These are phyloP conservation scores for Amphicarpaea edgeworthii DNA, from an alignment of 306 rosid species.

Conservation along the genomic window DNA sequence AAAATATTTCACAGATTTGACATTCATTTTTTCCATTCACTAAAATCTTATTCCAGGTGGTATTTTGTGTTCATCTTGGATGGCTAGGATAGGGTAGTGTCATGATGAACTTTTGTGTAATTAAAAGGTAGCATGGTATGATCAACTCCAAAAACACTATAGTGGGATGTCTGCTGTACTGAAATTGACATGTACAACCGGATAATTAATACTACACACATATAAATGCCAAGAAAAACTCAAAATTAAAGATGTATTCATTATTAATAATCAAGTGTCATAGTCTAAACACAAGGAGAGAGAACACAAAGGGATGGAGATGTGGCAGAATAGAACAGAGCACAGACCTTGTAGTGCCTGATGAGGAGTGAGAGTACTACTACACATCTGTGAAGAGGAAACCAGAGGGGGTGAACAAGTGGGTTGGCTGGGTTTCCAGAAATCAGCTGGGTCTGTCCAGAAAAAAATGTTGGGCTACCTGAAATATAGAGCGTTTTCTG, in stretches of 20 bases:
- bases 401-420: background rate
- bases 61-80: conserved; percentile 18
- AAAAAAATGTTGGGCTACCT: background rate
- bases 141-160: background rate
- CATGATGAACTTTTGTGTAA: background rate
- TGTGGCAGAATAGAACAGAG: background rate
- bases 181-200: background rate
- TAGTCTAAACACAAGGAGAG: background rate
- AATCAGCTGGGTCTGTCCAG: background rate
- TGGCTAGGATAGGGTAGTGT: conserved; percentile 34
- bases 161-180: background rate
- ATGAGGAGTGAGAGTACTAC: background rate
- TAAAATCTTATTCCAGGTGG: background rate
- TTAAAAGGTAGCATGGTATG: background rate
- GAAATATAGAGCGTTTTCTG: background rate
- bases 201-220: background rate
- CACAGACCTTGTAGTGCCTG: background rate
- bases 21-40: background rate
- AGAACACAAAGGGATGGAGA: background rate
- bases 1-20: conserved; percentile 6
- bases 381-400: background rate
- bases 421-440: conserved; percentile 4
- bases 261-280: background rate
- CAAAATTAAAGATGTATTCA: background rate
- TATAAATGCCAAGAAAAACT: background rate